Conservation (phyloP, 768 basidiomycete species). For the Astraeus odoratus region DNA sequence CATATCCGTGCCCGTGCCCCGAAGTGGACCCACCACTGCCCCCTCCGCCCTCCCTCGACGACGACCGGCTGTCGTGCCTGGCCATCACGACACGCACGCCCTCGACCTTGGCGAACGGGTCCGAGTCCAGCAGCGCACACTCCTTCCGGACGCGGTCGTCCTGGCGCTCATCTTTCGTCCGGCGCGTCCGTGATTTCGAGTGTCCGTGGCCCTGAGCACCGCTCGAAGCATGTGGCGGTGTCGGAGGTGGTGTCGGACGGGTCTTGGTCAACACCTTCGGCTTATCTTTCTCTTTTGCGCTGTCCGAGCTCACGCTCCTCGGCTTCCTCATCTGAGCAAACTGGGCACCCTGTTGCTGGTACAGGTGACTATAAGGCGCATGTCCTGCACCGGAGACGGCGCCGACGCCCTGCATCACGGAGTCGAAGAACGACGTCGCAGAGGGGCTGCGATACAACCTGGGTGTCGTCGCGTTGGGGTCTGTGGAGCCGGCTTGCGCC, state of each 20-base stretch:
- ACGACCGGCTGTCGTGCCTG: conserved; percentile 1
- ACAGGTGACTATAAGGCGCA: neutral
- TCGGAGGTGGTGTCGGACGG: conserved; percentile 28
- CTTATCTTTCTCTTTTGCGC: conserved; percentile 5
- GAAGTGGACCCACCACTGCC: conserved; percentile 6
- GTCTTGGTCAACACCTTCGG: conserved; percentile 25
- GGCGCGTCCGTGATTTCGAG: no score
- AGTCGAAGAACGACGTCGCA: neutral
- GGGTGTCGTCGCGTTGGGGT: neutral
- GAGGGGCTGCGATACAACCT: neutral
- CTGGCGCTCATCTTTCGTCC: no score
- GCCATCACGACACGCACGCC: conserved; percentile 43
- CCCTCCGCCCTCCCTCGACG: conserved; percentile 5
- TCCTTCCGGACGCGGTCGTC: conserved; percentile 1
- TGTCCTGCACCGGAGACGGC: neutral
- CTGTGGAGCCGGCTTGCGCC: neutral
- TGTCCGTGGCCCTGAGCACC: neutral
- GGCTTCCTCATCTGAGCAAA: neutral
- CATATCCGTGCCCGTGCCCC: conserved; percentile 3
- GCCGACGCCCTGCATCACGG: neutral
- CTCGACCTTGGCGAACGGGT: conserved; percentile 47
- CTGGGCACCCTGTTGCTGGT: neutral
- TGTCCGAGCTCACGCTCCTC: neutral
- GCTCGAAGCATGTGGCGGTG: conserved; percentile 11
- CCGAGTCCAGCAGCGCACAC: conserved; percentile 24